A percentile compares a stretch with the other conserved stretches of the same genome.
Conservation (phyloP, 768 basidiomycete species). For the Pleurotus pulmonarius region DNA sequence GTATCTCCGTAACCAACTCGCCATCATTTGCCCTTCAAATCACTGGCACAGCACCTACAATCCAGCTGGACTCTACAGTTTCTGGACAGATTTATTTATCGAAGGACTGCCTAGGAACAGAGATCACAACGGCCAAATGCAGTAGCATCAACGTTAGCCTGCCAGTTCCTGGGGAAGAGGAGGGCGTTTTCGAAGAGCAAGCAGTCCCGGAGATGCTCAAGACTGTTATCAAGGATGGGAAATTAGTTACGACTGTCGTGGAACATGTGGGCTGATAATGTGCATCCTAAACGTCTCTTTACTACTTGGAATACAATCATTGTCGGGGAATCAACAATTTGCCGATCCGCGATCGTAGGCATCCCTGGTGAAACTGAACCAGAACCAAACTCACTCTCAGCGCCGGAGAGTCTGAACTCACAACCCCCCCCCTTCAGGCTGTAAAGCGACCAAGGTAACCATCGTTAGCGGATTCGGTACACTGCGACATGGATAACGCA, state of each 20-base stretch:
- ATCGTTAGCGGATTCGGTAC: background rate
- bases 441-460: background rate
- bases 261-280: slow-evolving; percentile 67
- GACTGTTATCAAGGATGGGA: slow-evolving; percentile 76
- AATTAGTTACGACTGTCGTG: slow-evolving; percentile 82
- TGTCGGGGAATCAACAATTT: background rate
- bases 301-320: background rate
- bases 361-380: too few relatives aligned
- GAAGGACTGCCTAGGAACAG: slow-evolving; percentile 66
- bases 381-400: too few relatives aligned
- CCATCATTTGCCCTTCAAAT: slow-evolving; percentile 94
- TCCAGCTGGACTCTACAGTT: slow-evolving; percentile 93
- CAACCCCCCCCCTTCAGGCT: too few relatives aligned
- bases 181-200: slow-evolving; percentile 87
- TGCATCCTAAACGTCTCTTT: background rate
- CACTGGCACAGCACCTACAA: slow-evolving; percentile 84
- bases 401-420: too few relatives aligned
- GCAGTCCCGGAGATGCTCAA: slow-evolving; percentile 95
- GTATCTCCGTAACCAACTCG: slow-evolving; percentile 83
- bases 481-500: slow-evolving; percentile 58
- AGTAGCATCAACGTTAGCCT: slow-evolving; percentile 88
- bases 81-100: slow-evolving; percentile 94
- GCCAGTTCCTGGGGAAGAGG: slow-evolving; percentile 84
- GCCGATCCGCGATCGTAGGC: background rate
- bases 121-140: slow-evolving; percentile 94